Evolutionary conservation across 169 alveolate genomes (phyloP).

Genomic region (Plasmodium sp.): DNA sequence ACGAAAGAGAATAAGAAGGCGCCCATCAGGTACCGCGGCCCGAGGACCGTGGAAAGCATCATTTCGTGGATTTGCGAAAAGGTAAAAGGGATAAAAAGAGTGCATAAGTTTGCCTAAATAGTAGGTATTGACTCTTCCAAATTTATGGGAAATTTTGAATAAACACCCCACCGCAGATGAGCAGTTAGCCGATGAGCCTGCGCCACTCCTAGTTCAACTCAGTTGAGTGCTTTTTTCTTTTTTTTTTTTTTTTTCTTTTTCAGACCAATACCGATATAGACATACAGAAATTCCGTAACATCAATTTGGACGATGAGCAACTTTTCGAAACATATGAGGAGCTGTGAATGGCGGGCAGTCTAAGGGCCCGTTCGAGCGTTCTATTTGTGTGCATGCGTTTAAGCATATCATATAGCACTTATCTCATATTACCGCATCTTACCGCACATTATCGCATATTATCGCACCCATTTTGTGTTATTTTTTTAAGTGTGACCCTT

Average conservation of each 20-base stretch:
- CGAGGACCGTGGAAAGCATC: conserved; percentile 32
- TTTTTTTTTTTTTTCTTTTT: conserved; percentile 22
- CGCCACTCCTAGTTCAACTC: neutral
- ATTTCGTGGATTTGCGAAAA: conserved; percentile 51
- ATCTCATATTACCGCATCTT: neutral
- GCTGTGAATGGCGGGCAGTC: neutral
- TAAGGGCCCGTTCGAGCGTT: neutral
- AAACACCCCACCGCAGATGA: neutral
- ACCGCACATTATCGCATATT: neutral
- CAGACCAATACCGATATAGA: conserved; percentile 60
- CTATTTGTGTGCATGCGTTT: neutral
- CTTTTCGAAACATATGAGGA: conserved; percentile 74
- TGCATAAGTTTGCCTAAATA: neutral
- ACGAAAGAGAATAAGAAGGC: conserved; percentile 12
- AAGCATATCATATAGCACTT: neutral
- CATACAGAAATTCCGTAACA: conserved; percentile 26
- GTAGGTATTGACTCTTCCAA: neutral
- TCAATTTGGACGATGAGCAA: conserved; percentile 68
- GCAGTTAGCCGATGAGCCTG: neutral
- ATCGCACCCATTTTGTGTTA: neutral
- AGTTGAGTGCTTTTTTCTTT: neutral
- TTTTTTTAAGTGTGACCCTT: neutral
- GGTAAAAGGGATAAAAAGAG: conserved; percentile 5
- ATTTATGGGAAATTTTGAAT: neutral
- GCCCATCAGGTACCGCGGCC: conserved; percentile 39